These are phyloP conservation scores for Lachnellula subtilissima DNA, from an alignment of 2,329 filamentous ascomycete genomes.

Conservation along the genomic window DNA sequence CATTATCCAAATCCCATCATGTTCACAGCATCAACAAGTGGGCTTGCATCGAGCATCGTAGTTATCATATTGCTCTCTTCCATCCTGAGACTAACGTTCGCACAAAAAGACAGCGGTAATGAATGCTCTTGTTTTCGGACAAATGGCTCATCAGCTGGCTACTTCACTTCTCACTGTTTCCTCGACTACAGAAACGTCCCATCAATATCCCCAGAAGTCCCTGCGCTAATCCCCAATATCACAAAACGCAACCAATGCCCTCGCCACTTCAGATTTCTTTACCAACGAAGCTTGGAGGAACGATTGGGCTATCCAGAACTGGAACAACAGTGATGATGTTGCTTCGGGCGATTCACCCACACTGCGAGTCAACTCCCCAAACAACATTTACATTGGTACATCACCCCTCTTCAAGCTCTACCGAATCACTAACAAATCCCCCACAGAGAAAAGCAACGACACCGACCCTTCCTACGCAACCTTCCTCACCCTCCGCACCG, in stretches of 20 bases:
- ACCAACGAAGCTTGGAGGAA: slow-evolving; percentile 17
- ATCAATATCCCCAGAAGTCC: slow-evolving; percentile 6
- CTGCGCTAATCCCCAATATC: slow-evolving; percentile 13
- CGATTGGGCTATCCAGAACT: slow-evolving; percentile 27
- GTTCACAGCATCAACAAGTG: slow-evolving; percentile 11
- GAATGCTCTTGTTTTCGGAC: slow-evolving; percentile 28
- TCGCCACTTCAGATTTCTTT: slow-evolving; percentile 24
- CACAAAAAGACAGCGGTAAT: slow-evolving; percentile 25
- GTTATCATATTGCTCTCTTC: slow-evolving; percentile 16
- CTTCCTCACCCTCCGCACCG: slow-evolving; percentile 30
- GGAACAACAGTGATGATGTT: slow-evolving; percentile 26
- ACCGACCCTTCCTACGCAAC: slow-evolving; percentile 18
- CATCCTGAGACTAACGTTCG: slow-evolving; percentile 7
- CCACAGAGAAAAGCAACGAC: slow-evolving; percentile 19
- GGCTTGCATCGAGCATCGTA: slow-evolving; percentile 11
- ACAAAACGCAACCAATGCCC: slow-evolving; percentile 15
- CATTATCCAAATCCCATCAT: not conserved
- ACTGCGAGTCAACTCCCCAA: slow-evolving; percentile 26
- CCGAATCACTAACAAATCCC: not conserved
- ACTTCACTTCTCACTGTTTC: slow-evolving; percentile 29
- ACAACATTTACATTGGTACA: slow-evolving; percentile 29
- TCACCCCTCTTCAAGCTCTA: not conserved
- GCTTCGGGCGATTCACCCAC: slow-evolving; percentile 16
- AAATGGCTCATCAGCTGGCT: slow-evolving; percentile 23
- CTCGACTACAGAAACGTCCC: slow-evolving; percentile 26